A percentile compares a stretch with the other conserved stretches of the same genome.
These are phyloP conservation scores for Austroboletus novae-zelandiae DNA, from an alignment of 1,284 basidiomycete species.

Conservation along the genomic window DNA sequence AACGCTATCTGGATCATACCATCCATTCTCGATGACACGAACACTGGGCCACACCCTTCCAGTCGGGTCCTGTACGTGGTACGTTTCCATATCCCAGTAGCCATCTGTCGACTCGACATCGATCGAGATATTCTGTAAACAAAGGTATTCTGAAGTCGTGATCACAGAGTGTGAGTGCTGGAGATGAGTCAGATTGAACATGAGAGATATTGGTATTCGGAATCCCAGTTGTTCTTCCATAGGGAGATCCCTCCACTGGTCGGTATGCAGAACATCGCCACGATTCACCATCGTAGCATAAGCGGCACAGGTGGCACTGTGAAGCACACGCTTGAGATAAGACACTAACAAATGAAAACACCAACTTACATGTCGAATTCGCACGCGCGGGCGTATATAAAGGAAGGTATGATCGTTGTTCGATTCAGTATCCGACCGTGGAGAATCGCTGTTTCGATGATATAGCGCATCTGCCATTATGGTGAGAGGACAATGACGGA, in stretches of 20 bases:
- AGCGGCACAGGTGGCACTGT: slow-evolving; percentile 33
- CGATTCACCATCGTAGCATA: slow-evolving; percentile 42
- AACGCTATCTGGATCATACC: slow-evolving; percentile 36
- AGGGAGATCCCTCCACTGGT: slow-evolving; percentile 42
- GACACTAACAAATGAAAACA: not conserved
- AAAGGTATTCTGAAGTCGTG: slow-evolving; percentile 41
- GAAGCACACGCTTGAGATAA: not conserved
- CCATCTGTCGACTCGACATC: slow-evolving; percentile 37
- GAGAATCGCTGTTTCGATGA: slow-evolving; percentile 38
- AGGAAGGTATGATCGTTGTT: slow-evolving; percentile 39
- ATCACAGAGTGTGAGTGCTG: slow-evolving; percentile 38
- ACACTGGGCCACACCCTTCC: slow-evolving; percentile 23
- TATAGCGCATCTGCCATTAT: slow-evolving; percentile 35
- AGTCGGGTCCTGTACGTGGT: slow-evolving; percentile 18
- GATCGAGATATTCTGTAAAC: slow-evolving; percentile 36
- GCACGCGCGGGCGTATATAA: slow-evolving; percentile 42
- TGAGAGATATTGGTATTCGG: slow-evolving; percentile 38
- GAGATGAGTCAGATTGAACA: slow-evolving; percentile 48
- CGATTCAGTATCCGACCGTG: slow-evolving; percentile 38
- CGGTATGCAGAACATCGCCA: slow-evolving; percentile 33
- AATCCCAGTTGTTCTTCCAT: slow-evolving; percentile 42
- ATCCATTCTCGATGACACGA: slow-evolving; percentile 36
- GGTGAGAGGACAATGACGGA: slow-evolving; percentile 1
- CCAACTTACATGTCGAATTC: slow-evolving; percentile 36
- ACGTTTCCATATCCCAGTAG: slow-evolving; percentile 35